Conservation (phyloP, 257 asterid genomes). For the Lantana camara region DNA sequence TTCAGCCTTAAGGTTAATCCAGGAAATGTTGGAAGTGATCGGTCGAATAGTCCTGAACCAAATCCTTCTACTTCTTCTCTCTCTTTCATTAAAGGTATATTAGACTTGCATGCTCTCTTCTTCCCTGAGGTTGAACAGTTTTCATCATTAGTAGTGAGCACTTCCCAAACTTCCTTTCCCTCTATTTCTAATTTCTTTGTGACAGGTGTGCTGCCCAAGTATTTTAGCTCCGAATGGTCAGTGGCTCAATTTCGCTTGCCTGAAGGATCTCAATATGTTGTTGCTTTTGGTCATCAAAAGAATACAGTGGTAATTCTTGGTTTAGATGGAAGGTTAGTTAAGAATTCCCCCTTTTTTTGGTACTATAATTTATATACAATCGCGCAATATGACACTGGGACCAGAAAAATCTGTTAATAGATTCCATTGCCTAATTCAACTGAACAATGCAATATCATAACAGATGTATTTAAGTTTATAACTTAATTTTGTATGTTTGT, state of each 20-base stretch:
- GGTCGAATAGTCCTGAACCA: constrained; percentile 41
- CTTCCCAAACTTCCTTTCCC: not conserved
- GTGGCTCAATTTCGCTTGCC: constrained; percentile 78
- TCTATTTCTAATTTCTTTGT: not conserved
- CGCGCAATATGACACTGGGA: not conserved
- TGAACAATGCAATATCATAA: not conserved
- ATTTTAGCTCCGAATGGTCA: constrained; percentile 85
- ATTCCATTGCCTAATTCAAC: not conserved
- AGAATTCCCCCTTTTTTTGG: not conserved
- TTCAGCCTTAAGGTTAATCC: constrained; percentile 57
- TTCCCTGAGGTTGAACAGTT: not conserved
- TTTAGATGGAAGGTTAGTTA: constrained; percentile 68
- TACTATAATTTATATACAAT: not conserved
- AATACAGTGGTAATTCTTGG: constrained; percentile 70
- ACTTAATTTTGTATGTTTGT: not conserved
- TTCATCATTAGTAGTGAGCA: not conserved
- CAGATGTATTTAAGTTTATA: not conserved
- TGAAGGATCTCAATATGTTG: constrained; percentile 66
- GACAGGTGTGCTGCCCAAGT: constrained; percentile 70
- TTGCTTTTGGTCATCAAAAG: constrained; percentile 77
- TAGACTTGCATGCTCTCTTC: not conserved
- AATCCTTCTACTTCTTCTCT: constrained; percentile 46
- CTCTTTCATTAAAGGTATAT: constrained; percentile 71
- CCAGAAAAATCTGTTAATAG: not conserved
- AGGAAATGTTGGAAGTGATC: constrained; percentile 39